Conservation (phyloP, 2,329 filamentous ascomycete genomes). For the Biscogniauxia sp. region DNA sequence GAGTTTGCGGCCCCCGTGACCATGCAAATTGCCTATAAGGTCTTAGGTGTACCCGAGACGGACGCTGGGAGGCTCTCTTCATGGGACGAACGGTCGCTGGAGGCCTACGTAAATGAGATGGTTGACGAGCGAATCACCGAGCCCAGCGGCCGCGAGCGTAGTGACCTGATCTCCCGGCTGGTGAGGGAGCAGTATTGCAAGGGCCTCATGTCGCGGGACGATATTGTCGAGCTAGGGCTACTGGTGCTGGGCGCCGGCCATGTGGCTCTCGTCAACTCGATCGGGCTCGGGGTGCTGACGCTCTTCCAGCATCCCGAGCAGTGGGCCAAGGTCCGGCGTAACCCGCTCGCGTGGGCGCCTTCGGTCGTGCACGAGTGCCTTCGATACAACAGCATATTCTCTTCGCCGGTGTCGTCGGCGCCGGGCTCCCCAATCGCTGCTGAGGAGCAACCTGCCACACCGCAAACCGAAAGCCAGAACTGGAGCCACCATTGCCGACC, state of each 20-base stretch:
- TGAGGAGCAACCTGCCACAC: neutral
- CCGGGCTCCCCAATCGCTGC: constrained; percentile 3
- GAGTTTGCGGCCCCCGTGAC: constrained; percentile 9
- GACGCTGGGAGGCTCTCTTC: constrained; percentile 8
- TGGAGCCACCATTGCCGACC: neutral
- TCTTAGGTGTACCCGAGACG: constrained; percentile 4
- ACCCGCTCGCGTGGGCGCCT: constrained; percentile 3
- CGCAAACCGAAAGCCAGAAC: constrained; percentile 7
- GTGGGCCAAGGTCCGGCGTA: constrained; percentile 6
- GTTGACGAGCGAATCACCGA: constrained; percentile 1
- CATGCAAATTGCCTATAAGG: constrained; percentile 9
- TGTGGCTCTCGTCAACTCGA: constrained; percentile 12
- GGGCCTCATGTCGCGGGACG: constrained; percentile 5
- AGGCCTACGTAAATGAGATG: constrained; percentile 4
- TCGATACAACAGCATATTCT: constrained; percentile 5
- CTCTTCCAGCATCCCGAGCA: constrained; percentile 11
- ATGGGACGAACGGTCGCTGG: constrained; percentile 2
- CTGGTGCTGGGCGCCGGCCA: constrained; percentile 11
- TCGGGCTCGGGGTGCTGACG: constrained; percentile 12
- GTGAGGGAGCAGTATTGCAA: constrained; percentile 4
- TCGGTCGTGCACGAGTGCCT: constrained; percentile 7
- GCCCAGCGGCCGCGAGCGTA: neutral
- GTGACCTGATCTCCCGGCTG: constrained; percentile 9
- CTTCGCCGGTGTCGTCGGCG: neutral
- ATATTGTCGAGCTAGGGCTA: constrained; percentile 6